Base-by-base conservation (phyloP, 345 rosid genomes). In the Lepidium sativum region DNA sequence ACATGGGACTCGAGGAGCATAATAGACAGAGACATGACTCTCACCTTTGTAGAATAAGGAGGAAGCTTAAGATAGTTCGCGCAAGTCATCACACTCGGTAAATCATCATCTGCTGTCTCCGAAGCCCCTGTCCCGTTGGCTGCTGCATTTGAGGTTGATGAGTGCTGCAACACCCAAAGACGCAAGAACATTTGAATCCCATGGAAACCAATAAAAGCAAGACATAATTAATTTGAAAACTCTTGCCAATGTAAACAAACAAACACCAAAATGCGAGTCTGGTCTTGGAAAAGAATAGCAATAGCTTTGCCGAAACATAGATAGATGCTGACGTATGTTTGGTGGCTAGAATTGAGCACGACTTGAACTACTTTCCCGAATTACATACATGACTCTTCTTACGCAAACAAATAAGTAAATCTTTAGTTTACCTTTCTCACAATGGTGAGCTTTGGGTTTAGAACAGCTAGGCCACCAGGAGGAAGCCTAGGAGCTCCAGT, bases 401-500 rank as follows among this genome's bases (percentile, higher is more conserved):
- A 44, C 33, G 54, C 43, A 10, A 60, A 7, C 38, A 45, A 23
- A 9, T 34, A 33, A 59, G 51, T 49, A 9, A 12, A 23, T 13
- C 8, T 23, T 17, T 12, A 3, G 68, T 6, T 67, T 88, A 95
- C 98, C 98, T 95, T 95, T 78, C 99, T 82, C 67, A 95, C 99
- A 21, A 95, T 95, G 20, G 99, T 95, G 66, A 95, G 76, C 80
- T 88, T 95, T 35, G 99, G 99, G 75, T 85, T 91, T 45, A 95
- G 75, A 59, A 91, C 98, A 1, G 99, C 97, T 75, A 95, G 70
- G 57, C 99, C 98, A 55, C 99, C 99, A 25, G 97, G 96, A 43
- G 98, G 99, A 73, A 95, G 89, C 75, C 98, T 80, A n/a, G 98
- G 98, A 55, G 98, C 99, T 63, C 99, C 99, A 11, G 99, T 95